Percentiles rank a stretch among this genome's conserved stretches.
Conservation (phyloP, 1,139 yeast genomes). For the Ogataea hybrid region DNA sequence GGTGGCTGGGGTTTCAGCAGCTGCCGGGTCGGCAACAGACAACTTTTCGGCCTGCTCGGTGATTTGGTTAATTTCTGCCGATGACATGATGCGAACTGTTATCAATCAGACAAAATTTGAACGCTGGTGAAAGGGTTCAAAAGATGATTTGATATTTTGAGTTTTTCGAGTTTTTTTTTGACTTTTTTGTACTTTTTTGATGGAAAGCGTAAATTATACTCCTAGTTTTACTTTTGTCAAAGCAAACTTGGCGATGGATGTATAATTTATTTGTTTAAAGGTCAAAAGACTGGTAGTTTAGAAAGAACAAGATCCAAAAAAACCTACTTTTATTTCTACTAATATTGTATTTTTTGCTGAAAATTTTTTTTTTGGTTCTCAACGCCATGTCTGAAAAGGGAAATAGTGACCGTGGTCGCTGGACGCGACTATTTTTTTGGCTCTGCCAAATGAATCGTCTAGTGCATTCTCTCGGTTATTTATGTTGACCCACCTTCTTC, state of each 20-base stretch:
- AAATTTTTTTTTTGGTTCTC: slow-evolving; percentile 8
- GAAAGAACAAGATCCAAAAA: slow-evolving; percentile 10
- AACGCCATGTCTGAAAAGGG: slow-evolving; percentile 11
- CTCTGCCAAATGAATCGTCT: background rate
- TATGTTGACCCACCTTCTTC: slow-evolving; percentile 31
- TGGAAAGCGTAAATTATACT: slow-evolving; percentile 16
- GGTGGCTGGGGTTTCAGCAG: slow-evolving; percentile 33
- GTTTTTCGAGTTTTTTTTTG: slow-evolving; percentile 22
- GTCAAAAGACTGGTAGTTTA: slow-evolving; percentile 12
- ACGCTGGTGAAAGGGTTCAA: slow-evolving; percentile 12
- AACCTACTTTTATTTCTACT: slow-evolving; percentile 9
- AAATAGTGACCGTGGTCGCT: slow-evolving; percentile 6
- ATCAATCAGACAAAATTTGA: slow-evolving; percentile 13
- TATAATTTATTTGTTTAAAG: slow-evolving; percentile 10
- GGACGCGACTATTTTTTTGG: slow-evolving; percentile 2
- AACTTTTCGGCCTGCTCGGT: slow-evolving; percentile 58
- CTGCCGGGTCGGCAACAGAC: slow-evolving; percentile 39
- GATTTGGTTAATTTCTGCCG: slow-evolving; percentile 48
- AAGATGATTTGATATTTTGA: slow-evolving; percentile 16
- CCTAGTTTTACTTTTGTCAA: slow-evolving; percentile 13
- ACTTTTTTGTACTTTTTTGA: slow-evolving; percentile 21
- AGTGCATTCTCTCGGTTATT: background rate
- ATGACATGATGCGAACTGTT: slow-evolving; percentile 39
- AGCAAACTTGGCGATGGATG: slow-evolving; percentile 13
- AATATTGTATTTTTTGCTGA: slow-evolving; percentile 10